Base-by-base conservation (phyloP, 805 yeast genomes). In the Myxozyma neglecta region DNA sequence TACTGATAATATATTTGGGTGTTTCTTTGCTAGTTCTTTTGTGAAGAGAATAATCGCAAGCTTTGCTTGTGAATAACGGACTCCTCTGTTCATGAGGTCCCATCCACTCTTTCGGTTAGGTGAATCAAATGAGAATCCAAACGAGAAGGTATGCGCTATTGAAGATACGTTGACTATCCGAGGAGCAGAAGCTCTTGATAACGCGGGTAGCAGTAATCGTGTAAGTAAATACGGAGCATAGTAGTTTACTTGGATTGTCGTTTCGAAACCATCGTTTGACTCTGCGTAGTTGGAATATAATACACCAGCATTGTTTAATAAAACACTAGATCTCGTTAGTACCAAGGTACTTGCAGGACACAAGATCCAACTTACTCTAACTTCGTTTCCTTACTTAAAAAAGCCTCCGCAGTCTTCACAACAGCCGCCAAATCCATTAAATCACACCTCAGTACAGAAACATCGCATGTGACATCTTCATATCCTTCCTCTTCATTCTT, bases 281-380 rank as follows among this genome's bases (percentile, higher is more conserved):
- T 78, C 67, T 20, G 81, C 77, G 71, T 77, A 85, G 0, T 96
- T 93, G n/a, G 85, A 77, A 14, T 88, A 91, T 85, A 88, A 86
- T 5, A 87, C 83, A 1, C 96, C 94, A 0, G 96, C 92, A 72
- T 89, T 90, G 68, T 88, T 84, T 49, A 90, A 80, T 39, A 90
- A 77, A 24, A 89, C 73, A 71, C 66, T 63, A 11, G 7, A 18
- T 6, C 18, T 16, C 20, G 29, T 35, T 13, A 14, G 24, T 8
- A 32, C 40, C 18, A n/a, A n/a, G 34, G 49, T 43, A 53, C 48
- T 45, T 32, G 0, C 18, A 32, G 18, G 46, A 43, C 8, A 40
- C 20, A 3, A 10, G 39, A 6, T 9, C 14, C 32, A 50, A 46
- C 66, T 8, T 39, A 62, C 66, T 89, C 85, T 36, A 90, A 71